Evolutionary conservation across 352 stramenopile genomes (phyloP).

Genomic region (Phytopythium chamaehyphon): DNA sequence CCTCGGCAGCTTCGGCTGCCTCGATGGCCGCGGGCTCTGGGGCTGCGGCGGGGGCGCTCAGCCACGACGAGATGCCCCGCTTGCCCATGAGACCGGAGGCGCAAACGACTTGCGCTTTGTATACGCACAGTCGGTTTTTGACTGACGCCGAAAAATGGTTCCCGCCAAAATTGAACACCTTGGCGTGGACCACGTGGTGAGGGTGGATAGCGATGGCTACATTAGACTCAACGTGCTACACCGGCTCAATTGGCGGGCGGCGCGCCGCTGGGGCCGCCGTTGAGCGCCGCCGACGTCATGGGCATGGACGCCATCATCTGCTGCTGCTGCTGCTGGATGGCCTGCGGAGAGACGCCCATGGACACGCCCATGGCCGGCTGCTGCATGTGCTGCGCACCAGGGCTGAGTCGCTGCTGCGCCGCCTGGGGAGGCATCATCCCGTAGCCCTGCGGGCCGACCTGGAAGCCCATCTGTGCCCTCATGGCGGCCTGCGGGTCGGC

Average conservation of each 20-base stretch:
- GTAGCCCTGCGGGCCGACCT: conserved; percentile 39
- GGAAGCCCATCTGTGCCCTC: conserved; percentile 36
- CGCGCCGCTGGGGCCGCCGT: not conserved
- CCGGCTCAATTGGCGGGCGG: not conserved
- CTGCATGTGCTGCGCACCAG: conserved; percentile 25
- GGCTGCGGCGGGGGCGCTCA: conserved; percentile 24
- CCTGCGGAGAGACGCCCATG: conserved; percentile 25
- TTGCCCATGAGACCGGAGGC: conserved; percentile 17
- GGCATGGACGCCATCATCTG: conserved; percentile 19
- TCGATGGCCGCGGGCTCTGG: no score
- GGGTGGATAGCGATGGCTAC: no score
- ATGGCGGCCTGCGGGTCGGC: conserved; percentile 22
- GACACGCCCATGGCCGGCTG: conserved; percentile 19
- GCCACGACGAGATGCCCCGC: conserved; percentile 33
- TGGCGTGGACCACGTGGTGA: no score
- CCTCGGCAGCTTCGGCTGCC: conserved; percentile 5
- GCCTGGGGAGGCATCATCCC: conserved; percentile 39
- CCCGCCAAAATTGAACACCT: no score
- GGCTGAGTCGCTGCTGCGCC: conserved; percentile 29
- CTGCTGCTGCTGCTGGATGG: conserved; percentile 17
- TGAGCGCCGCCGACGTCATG: conserved; percentile 12
- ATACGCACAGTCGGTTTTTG: no score
- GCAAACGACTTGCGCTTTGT: not conserved
- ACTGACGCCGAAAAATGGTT: no score
- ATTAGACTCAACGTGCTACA: no score